Conservation (phyloP, 441 rosid genomes). For the Populus hybrid region DNA sequence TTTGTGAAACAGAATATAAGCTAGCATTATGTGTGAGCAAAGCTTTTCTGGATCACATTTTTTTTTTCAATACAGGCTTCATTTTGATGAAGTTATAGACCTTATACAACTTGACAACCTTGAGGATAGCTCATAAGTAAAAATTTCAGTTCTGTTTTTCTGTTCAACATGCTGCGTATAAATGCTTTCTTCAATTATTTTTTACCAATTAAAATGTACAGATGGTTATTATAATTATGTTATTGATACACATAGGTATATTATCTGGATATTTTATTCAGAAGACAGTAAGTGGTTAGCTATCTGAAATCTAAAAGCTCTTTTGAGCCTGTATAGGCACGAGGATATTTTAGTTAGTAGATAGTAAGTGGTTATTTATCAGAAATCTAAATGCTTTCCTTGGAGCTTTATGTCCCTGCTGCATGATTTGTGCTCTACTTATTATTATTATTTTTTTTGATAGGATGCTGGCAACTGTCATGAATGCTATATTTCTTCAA, state of each 20-base stretch:
- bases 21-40: not conserved
- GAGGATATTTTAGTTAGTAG: not conserved
- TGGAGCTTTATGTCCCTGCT: not conserved
- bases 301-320: not conserved
- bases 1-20: not conserved
- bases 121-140: not conserved
- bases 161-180: not conserved
- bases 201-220: not conserved
- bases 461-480: conserved; percentile 94
- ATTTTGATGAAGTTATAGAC: not conserved
- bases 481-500: conserved; percentile 95
- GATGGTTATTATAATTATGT: not conserved
- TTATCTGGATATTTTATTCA: not conserved
- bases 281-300: not conserved
- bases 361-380: not conserved
- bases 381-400: not conserved
- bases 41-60: not conserved
- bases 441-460: conserved; percentile 5
- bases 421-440: conserved; percentile 3
- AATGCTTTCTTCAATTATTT: not conserved
- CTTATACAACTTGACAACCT: not conserved
- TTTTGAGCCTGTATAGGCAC: not conserved
- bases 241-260: not conserved
- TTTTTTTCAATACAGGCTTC: not conserved
- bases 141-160: not conserved